phyloP scores from a whole-genome alignment of 2,329 filamentous ascomycete genomes.

The Trichoderma cornu-damae region DNA sequence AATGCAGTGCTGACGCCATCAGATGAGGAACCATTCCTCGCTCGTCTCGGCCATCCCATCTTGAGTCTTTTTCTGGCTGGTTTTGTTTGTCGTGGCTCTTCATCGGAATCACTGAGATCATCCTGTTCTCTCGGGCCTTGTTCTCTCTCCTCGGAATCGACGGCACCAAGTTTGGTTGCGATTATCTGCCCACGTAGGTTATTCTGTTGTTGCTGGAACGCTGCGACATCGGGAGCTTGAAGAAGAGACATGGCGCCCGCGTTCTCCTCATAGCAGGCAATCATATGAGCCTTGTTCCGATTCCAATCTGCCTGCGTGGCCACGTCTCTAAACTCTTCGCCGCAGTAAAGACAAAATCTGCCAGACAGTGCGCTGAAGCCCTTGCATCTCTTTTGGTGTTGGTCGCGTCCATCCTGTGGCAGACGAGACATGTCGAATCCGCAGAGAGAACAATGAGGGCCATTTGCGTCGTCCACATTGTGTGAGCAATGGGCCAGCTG shows the following conservation, averaged over 20 bases:
- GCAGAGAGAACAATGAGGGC: slow-evolving; percentile 6
- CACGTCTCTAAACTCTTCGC: neutral
- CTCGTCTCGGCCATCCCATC: too few relatives aligned
- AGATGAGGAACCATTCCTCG: too few relatives aligned
- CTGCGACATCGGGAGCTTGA: neutral
- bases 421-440: slow-evolving; percentile 2
- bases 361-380: neutral
- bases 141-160: neutral
- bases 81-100: neutral
- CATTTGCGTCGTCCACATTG: neutral
- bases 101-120: neutral
- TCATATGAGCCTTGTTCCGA: slow-evolving; percentile 14
- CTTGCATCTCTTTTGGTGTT: neutral
- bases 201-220: neutral
- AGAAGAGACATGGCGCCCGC: neutral
- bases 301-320: neutral
- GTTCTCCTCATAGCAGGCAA: neutral
- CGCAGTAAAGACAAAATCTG: slow-evolving; percentile 16
- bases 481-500: neutral
- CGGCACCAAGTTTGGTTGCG: neutral
- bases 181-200: neutral
- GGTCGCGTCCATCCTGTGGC: neutral
- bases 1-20: neutral
- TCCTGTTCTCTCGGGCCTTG: neutral
- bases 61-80: neutral